Conservation (phyloP, 441 rosid genomes). For the Melastoma candidum region DNA sequence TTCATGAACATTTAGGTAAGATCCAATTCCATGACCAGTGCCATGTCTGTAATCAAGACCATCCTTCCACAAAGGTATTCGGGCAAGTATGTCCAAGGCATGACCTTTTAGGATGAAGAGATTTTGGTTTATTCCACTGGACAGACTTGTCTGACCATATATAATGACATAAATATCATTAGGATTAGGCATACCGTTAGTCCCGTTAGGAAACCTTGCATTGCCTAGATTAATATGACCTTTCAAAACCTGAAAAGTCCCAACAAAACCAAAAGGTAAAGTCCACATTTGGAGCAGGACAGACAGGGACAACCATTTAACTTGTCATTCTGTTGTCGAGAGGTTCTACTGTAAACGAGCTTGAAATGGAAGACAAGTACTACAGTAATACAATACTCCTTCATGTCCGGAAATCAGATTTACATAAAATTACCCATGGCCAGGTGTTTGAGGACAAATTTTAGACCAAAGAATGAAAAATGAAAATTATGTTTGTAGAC, state of each 20-base stretch:
- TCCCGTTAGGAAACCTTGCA: slow-evolving; percentile 87
- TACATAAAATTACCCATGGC: no score
- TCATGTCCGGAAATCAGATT: no score
- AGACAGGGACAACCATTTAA: neutral
- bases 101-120: slow-evolving; percentile 33
- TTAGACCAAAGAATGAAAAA: no score
- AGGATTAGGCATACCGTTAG: slow-evolving; percentile 41
- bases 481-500: no score
- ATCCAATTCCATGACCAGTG: slow-evolving; percentile 97
- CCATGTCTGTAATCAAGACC: slow-evolving; percentile 97
- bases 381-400: no score
- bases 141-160: no score
- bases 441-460: no score
- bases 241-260: slow-evolving; percentile 55
- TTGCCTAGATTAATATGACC: slow-evolving; percentile 86
- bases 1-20: slow-evolving; percentile 92
- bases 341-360: no score
- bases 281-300: neutral
- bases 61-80: slow-evolving; percentile 77
- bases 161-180: neutral
- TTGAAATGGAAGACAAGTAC: no score
- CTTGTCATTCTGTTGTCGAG: neutral
- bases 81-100: slow-evolving; percentile 86
- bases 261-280: neutral
- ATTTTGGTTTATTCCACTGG: no score